Evolutionary conservation across 345 rosid genomes (phyloP).

Genomic region (Eucalyptus pauciflora): DNA sequence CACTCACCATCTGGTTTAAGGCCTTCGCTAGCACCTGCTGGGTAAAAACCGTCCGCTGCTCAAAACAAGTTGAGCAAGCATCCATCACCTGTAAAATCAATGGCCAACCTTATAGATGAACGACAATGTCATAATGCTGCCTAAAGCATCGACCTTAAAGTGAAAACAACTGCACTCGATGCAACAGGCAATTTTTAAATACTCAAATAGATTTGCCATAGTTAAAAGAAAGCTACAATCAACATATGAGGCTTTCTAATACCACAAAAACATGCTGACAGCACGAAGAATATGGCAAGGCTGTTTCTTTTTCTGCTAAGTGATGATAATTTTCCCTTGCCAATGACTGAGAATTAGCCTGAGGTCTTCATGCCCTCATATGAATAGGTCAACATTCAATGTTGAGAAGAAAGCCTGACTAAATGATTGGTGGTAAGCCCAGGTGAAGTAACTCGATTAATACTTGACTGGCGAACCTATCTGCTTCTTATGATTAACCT

Average conservation of each 20-base stretch:
- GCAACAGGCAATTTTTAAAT: not conserved
- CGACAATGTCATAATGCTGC: not conserved
- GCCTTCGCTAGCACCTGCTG: constrained; percentile 97
- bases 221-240: not conserved
- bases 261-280: not conserved
- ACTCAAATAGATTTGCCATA: not conserved
- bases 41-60: constrained; percentile 92
- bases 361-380: not conserved
- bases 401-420: not conserved
- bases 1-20: constrained; percentile 73
- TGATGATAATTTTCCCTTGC: not conserved
- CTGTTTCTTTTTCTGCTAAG: not conserved
- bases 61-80: constrained; percentile 95
- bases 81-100: constrained; percentile 60
- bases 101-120: not conserved
- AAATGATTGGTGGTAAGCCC: not conserved
- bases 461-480: not conserved
- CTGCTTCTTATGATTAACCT: not conserved
- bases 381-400: not conserved
- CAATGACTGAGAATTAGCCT: not conserved
- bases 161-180: not conserved
- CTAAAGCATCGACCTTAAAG: not conserved
- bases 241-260: not conserved
- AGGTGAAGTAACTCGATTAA: not conserved
- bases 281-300: not conserved